A percentile compares a stretch with the other conserved stretches of the same genome.
Evolutionary conservation across 208 protist genomes (phyloP).

Genomic region (Leishmania braziliensis): DNA sequence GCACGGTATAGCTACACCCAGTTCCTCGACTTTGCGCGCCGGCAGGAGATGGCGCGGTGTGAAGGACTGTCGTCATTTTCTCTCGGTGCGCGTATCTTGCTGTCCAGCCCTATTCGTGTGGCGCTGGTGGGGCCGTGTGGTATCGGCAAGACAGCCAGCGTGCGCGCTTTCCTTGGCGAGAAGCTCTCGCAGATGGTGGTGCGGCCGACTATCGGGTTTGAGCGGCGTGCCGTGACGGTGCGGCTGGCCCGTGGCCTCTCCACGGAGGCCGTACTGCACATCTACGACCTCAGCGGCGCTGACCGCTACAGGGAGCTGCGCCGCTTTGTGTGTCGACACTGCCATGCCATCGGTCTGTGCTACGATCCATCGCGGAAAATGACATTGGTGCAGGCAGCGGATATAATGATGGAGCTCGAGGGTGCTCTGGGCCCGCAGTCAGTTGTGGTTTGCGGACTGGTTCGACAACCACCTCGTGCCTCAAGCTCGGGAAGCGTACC

Average conservation of each 20-base stretch:
- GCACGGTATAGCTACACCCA: constrained; percentile 89
- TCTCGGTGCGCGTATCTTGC: constrained; percentile 59
- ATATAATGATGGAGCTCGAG: constrained; percentile 83
- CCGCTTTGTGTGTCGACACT: constrained; percentile 72
- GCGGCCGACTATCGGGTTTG: constrained; percentile 69
- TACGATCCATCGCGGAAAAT: constrained; percentile 75
- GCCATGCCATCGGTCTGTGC: constrained; percentile 78
- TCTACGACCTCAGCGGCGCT: constrained; percentile 77
- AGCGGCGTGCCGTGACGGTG: constrained; percentile 44
- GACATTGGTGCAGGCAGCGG: constrained; percentile 78
- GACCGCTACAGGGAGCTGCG: constrained; percentile 73
- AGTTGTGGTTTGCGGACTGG: constrained; percentile 77
- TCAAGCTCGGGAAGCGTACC: neutral
- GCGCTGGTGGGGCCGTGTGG: constrained; percentile 70
- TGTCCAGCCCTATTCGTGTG: constrained; percentile 75
- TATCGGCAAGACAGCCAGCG: constrained; percentile 75
- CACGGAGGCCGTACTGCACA: constrained; percentile 60
- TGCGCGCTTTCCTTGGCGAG: constrained; percentile 49
- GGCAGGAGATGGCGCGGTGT: constrained; percentile 78
- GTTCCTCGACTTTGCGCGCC: constrained; percentile 83
- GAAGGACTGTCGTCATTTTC: constrained; percentile 80
- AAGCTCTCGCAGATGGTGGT: constrained; percentile 18
- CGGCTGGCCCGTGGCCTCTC: constrained; percentile 46
- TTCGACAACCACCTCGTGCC: constrained; percentile 14
- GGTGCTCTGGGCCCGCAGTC: constrained; percentile 70